A percentile compares a stretch with the other conserved stretches of the same genome.
Conservation (phyloP, 352 stramenopile species). For the Phytophthora sp. region DNA sequence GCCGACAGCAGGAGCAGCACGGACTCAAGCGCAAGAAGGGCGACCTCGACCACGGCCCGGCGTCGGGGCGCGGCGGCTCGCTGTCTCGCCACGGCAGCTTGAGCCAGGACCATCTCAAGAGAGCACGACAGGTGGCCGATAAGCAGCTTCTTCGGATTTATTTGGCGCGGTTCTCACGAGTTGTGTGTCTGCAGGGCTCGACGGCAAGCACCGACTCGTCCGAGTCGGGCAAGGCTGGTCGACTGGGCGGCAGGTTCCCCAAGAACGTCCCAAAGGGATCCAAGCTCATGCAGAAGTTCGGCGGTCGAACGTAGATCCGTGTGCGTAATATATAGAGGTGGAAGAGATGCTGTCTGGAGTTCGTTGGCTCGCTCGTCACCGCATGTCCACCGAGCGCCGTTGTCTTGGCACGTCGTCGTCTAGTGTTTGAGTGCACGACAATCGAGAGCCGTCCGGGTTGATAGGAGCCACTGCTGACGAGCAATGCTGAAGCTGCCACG, state of each 20-base stretch:
- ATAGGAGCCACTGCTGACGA: background rate
- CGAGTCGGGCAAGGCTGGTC: conserved; percentile 62
- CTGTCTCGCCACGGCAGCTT: conserved; percentile 23
- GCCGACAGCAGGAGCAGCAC: conserved; percentile 45
- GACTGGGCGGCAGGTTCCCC: conserved; percentile 46
- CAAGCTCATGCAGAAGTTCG: conserved; percentile 83
- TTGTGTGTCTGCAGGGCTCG: conserved; percentile 32
- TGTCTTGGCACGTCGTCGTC: background rate
- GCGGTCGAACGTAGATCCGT: conserved; percentile 17
- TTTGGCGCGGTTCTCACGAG: background rate
- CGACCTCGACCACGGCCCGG: conserved; percentile 26
- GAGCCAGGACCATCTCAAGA: conserved; percentile 50
- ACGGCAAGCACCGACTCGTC: conserved; percentile 42
- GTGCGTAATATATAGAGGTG: conserved; percentile 12
- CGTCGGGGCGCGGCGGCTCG: conserved; percentile 2
- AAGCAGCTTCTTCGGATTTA: background rate
- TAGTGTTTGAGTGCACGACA: background rate
- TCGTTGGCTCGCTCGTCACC: too few relatives aligned
- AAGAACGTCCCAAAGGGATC: conserved; percentile 43
- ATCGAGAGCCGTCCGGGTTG: background rate
- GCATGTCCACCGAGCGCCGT: background rate
- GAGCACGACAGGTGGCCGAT: conserved; percentile 56
- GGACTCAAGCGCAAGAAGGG: conserved; percentile 39
- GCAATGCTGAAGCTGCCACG: background rate
- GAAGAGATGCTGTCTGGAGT: too few relatives aligned